Evolutionary conservation across 2,329 filamentous ascomycete species (phyloP), one percentile per base, ranked within the genome.

Genomic region (Neonectria magnoliae): DNA sequence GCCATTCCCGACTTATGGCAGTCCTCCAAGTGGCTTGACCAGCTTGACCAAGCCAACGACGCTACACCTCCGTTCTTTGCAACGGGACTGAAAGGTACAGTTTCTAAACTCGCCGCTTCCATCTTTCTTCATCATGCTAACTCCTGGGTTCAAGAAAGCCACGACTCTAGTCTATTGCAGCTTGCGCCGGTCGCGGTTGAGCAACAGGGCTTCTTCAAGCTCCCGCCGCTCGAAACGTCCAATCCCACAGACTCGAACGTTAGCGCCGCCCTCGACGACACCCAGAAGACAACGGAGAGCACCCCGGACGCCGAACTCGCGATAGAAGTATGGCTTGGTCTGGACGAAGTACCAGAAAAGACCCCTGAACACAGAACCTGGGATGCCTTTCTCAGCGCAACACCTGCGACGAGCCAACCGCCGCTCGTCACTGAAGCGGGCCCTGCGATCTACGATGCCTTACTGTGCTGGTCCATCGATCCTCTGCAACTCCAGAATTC

Each of bases 371-470:
- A 89, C 72, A 86, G 85, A 65, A 90, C 90, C 1, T 96, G 93
- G 93, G 89, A 93, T 68, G 80, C 78, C 2, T 94, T 94, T 71
- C 75, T 81, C n/a, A 73, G 80, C 5, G 74, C 81, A 5, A 77
- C 81, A 10, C 68, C 76, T 2, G 64, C 63, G 11, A 54, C 64
- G 22, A 75, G 48, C 79, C 83, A 59, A 44, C 84, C 87, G 1
- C 77, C 84, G 2, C 90, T 92, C 66, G 79, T 94, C 13, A 90
- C 88, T 3, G 93, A 96, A 77, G 88, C 89, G 29, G 91, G 91
- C 0, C 82, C 90, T 1, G 77, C 77, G 10, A 83, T 86, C 2
- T 92, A 93, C 65, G 91, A 95, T 79, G 87, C 90, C 7, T 82
- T 89, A 3, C 70, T 91, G 4, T 72, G 75, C 66, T 77, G 79